phyloP scores from a whole-genome alignment of 768 basidiomycete genomes.

The Steccherinum ochraceum region DNA sequence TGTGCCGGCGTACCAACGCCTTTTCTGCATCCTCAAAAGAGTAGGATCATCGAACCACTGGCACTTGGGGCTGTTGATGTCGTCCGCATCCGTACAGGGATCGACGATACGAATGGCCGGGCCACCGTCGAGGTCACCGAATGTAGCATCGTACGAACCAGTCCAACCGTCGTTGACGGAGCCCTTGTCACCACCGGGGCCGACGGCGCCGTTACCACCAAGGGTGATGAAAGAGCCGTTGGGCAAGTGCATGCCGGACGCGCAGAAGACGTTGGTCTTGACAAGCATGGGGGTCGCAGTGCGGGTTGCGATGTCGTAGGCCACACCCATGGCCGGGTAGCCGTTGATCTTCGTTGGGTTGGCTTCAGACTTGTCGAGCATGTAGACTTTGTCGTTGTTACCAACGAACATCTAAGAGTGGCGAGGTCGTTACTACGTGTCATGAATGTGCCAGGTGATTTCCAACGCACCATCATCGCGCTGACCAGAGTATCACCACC shows the following conservation, averaged over 20 bases:
- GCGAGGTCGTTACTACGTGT: neutral
- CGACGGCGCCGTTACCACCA: slow-evolving; percentile 74
- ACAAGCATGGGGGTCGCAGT: slow-evolving; percentile 64
- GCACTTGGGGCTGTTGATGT: slow-evolving; percentile 42
- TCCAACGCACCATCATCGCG: slow-evolving; percentile 45
- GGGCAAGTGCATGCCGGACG: slow-evolving; percentile 77
- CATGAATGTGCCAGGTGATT: slow-evolving; percentile 1
- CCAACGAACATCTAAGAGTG: slow-evolving; percentile 70
- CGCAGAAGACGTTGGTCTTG: slow-evolving; percentile 69
- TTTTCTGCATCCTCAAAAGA: slow-evolving; percentile 56
- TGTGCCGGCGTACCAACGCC: slow-evolving; percentile 75
- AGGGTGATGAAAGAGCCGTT: slow-evolving; percentile 72
- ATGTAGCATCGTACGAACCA: slow-evolving; percentile 49
- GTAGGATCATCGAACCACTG: slow-evolving; percentile 69
- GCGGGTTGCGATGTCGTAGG: slow-evolving; percentile 63
- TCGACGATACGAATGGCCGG: slow-evolving; percentile 76
- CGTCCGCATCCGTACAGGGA: slow-evolving; percentile 45
- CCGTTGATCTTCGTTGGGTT: slow-evolving; percentile 60
- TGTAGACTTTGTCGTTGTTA: slow-evolving; percentile 75
- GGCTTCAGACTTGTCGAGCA: slow-evolving; percentile 86
- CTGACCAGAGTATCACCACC: slow-evolving; percentile 38
- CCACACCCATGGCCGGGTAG: slow-evolving; percentile 71
- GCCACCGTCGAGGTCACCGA: slow-evolving; percentile 76
- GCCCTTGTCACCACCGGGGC: slow-evolving; percentile 54
- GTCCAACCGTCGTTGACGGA: slow-evolving; percentile 39